Percentiles rank a stretch among this genome's conserved stretches.
Conservation (phyloP, 2,329 filamentous ascomycete genomes). For the Aspergillus carbonarius region DNA sequence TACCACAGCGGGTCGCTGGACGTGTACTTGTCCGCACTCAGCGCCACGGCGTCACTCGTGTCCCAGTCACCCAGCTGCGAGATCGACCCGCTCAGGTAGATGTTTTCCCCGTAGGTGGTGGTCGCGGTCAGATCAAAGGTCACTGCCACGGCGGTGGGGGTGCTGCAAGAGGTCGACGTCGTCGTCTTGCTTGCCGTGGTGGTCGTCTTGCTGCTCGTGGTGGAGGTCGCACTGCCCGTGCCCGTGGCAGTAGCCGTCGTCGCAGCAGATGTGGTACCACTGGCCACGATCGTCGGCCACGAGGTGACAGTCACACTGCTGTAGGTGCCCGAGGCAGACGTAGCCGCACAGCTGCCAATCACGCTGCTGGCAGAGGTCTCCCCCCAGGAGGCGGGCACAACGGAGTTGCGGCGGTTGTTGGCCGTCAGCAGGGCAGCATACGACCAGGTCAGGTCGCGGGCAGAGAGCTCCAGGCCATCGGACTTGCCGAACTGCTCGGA, state of each 20-base stretch:
- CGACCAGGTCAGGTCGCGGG: slow-evolving; percentile 47
- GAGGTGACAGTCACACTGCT: slow-evolving; percentile 31
- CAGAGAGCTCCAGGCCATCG: slow-evolving; percentile 38
- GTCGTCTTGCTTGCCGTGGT: slow-evolving; percentile 11
- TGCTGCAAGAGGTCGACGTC: slow-evolving; percentile 17
- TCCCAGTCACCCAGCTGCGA: slow-evolving; percentile 64
- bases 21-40: slow-evolving; percentile 62
- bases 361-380: slow-evolving; percentile 32
- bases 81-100: slow-evolving; percentile 64
- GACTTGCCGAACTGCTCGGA: slow-evolving; percentile 43
- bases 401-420: slow-evolving; percentile 31
- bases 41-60: slow-evolving; percentile 51
- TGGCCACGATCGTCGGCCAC: slow-evolving; percentile 34
- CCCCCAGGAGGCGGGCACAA: slow-evolving; percentile 37
- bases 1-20: slow-evolving; percentile 61
- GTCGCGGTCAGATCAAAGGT: slow-evolving; percentile 61
- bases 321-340: slow-evolving; percentile 36
- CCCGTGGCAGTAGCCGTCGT: slow-evolving; percentile 30
- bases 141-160: slow-evolving; percentile 53
- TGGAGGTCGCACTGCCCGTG: slow-evolving; percentile 32
- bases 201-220: slow-evolving; percentile 25
- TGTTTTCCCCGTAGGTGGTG: slow-evolving; percentile 62
- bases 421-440: slow-evolving; percentile 45
- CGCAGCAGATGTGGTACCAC: slow-evolving; percentile 32
- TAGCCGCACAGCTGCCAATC: slow-evolving; percentile 29